phyloP scores from a whole-genome alignment of 2,329 filamentous ascomycete genomes.

The Cladosporium sp. region DNA sequence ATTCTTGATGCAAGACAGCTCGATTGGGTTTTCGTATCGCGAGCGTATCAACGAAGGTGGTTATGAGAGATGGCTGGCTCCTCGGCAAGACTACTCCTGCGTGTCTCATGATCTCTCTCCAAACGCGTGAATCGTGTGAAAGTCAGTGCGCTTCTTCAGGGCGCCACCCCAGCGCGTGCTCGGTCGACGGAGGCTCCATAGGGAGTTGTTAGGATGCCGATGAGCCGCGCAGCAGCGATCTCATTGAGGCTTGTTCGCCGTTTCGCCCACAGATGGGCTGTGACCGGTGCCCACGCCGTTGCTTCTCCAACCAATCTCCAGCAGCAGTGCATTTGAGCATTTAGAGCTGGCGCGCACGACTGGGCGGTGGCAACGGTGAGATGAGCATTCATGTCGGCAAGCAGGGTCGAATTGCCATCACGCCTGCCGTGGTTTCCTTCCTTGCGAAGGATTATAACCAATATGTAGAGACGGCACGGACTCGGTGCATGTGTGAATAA shows the following conservation, averaged over 20 bases:
- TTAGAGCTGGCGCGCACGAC: not conserved
- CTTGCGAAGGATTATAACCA: not conserved
- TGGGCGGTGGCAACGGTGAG: conserved; percentile 1
- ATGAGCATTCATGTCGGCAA: not conserved
- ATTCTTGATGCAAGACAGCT: too few relatives aligned
- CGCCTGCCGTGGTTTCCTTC: too few relatives aligned
- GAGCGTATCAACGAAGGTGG: not conserved
- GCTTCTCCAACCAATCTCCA: conserved; percentile 9
- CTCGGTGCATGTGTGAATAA: not conserved
- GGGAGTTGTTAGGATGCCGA: not conserved
- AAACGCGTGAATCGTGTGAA: conserved; percentile 9
- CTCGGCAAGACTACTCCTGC: not conserved
- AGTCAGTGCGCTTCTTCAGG: conserved; percentile 6
- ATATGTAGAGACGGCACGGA: not conserved
- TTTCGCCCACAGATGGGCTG: conserved; percentile 8
- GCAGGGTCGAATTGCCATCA: too few relatives aligned
- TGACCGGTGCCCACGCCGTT: conserved; percentile 5
- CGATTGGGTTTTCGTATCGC: not conserved
- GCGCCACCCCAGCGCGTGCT: not conserved
- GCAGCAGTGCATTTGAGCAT: not conserved
- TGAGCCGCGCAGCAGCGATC: conserved; percentile 2
- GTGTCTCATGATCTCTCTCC: conserved; percentile 7
- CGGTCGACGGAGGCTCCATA: too few relatives aligned
- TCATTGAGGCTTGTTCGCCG: conserved; percentile 9
- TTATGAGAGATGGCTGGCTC: not conserved